A percentile compares a stretch with the other conserved stretches of the same genome.
phyloP scores from a whole-genome alignment of 306 rosid genomes.

The Trifolium pratense region DNA sequence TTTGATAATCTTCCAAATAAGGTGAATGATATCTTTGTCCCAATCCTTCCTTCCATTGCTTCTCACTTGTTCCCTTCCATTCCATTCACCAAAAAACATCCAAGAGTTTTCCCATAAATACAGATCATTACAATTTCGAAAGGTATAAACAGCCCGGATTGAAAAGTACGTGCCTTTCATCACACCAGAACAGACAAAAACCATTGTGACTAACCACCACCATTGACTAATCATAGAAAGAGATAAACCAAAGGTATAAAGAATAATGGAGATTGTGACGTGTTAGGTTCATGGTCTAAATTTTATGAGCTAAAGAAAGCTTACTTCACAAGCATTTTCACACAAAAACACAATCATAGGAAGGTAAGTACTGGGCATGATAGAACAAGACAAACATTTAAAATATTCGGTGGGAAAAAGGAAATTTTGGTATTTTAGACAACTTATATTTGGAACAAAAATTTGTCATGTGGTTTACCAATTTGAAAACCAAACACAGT shows the following conservation, averaged over 20 bases:
- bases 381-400: no score
- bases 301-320: not conserved
- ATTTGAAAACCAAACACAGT: no score
- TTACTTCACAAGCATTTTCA: not conserved
- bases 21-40: not conserved
- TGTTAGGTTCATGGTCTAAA: not conserved
- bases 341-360: not conserved
- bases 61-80: not conserved
- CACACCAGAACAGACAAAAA: constrained; percentile 5
- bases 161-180: not conserved
- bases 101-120: constrained; percentile 8
- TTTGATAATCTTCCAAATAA: not conserved
- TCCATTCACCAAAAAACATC: constrained; percentile 3
- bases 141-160: not conserved
- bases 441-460: no score
- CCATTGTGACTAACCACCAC: not conserved
- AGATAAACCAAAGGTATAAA: not conserved
- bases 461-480: no score
- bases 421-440: no score
- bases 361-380: no score
- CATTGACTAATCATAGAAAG: constrained; percentile 9
- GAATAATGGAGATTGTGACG: not conserved
- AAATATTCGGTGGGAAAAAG: no score
- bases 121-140: not conserved
- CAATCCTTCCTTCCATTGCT: no score